Base-by-base conservation (phyloP, 1,284 basidiomycete species). In the Rugiboletus extremiorientalis region DNA sequence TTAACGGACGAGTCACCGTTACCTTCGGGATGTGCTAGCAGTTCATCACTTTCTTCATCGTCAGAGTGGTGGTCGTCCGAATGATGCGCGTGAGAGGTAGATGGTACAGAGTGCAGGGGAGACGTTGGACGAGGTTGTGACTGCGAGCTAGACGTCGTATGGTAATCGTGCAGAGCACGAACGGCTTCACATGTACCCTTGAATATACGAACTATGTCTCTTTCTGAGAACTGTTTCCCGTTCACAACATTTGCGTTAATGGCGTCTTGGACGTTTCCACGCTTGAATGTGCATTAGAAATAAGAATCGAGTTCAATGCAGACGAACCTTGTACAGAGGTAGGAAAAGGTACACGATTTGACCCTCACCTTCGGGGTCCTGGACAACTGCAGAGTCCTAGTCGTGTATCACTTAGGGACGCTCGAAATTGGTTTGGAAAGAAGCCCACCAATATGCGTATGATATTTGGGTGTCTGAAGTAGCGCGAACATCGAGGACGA, bases 331-430 rank as follows among this genome's bases (percentile, higher is more conserved):
- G 77, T 94, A 96, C 43, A 93, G 79, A 1, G 95, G 94, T 18
- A 97, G 77, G 77, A 97, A 96, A 28, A 94, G 84, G 70, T 97
- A 98, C 47, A 97, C 93, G 61, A 98, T 91, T 73, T 96, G 92
- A 25, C 94, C 95, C 53, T 95, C 93, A n/a, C 89, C 91, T 60
- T 92, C 88, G 25, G 89, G 87, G 68, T 96, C 95, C 75, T 97
- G 95, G 0, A 96, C 87, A 14, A 96, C 92, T 4, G 94, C 92
- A n/a, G 92, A 94, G 70, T 97, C 95, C 87, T 92, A 56, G 14
- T 34, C 46, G 55, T 54, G 45, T 42, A 59, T 45, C 31, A 41
- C 48, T 56, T 14, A 31, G 8, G 6, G 22, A 36, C 16, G 37
- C 36, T 31, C 20, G 25, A 33, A 46, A 36, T 28, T 30, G 18